Conservation (phyloP, 768 basidiomycete species). For the Hygrocybe punicea region DNA sequence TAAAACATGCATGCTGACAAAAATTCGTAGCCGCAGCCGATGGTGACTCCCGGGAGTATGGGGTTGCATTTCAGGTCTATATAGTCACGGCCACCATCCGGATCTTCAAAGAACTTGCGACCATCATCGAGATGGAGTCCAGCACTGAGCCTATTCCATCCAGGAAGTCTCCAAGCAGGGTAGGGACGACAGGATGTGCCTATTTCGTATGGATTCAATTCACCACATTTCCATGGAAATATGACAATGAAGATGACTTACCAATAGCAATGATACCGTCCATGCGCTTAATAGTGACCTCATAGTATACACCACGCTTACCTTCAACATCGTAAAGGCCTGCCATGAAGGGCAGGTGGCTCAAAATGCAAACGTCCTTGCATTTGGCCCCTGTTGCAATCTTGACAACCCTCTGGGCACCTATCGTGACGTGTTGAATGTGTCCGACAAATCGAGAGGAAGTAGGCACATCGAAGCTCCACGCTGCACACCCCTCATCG, state of each 20-base stretch:
- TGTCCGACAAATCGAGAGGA: constrained; percentile 45
- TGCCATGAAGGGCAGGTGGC: constrained; percentile 56
- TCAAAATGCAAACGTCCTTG: constrained; percentile 52
- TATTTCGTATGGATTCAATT: constrained; percentile 19
- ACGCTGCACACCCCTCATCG: constrained; percentile 45
- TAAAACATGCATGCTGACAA: constrained; percentile 52
- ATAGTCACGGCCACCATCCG: constrained; percentile 62
- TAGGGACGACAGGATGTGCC: constrained; percentile 66
- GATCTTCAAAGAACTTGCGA: constrained; percentile 70
- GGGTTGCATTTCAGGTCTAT: constrained; percentile 24
- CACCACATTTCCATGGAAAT: background rate
- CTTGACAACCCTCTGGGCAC: constrained; percentile 27
- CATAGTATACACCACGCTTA: constrained; percentile 61
- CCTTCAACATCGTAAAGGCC: constrained; percentile 57
- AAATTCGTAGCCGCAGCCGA: constrained; percentile 67
- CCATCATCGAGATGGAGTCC: constrained; percentile 68
- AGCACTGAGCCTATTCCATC: constrained; percentile 66
- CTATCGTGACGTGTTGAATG: constrained; percentile 37
- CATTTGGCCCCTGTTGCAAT: constrained; percentile 45
- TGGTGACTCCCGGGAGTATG: constrained; percentile 45
- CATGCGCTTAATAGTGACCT: constrained; percentile 55
- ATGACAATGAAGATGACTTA: constrained; percentile 21
- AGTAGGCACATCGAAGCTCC: constrained; percentile 47
- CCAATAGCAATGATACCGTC: constrained; percentile 60
- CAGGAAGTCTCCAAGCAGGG: constrained; percentile 62